These are phyloP conservation scores for Penicillium odoratum DNA, from an alignment of 495 filamentous ascomycete species.

Conservation along the genomic window DNA sequence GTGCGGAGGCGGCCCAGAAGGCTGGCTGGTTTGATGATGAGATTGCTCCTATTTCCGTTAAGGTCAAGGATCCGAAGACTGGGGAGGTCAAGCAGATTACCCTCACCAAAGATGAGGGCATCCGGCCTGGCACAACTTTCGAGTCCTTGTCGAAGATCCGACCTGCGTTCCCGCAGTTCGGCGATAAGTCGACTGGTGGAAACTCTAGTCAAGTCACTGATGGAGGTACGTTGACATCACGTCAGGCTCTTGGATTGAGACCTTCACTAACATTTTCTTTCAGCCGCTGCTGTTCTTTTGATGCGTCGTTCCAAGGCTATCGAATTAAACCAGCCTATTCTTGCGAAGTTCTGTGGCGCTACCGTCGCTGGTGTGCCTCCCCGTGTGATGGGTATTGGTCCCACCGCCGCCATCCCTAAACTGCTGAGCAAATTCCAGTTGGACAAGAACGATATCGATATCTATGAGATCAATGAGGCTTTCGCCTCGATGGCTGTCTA, in stretches of 20 bases:
- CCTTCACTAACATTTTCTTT: not conserved
- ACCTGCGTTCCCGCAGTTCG: slow-evolving; percentile 87
- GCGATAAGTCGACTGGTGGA: slow-evolving; percentile 86
- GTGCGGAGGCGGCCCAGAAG: slow-evolving; percentile 90
- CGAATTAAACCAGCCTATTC: slow-evolving; percentile 84
- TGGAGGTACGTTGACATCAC: slow-evolving; percentile 52
- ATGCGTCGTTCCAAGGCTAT: slow-evolving; percentile 93
- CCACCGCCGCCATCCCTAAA: slow-evolving; percentile 92
- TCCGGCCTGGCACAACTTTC: slow-evolving; percentile 83
- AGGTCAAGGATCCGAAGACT: slow-evolving; percentile 77
- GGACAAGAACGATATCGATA: slow-evolving; percentile 77
- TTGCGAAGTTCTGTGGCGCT: slow-evolving; percentile 91
- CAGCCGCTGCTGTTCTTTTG: slow-evolving; percentile 81
- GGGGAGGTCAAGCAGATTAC: slow-evolving; percentile 76
- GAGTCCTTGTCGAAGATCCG: slow-evolving; percentile 82
- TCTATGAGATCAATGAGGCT: slow-evolving; percentile 95
- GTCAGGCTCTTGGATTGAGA: not conserved
- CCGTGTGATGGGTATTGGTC: slow-evolving; percentile 96
- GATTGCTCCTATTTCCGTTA: slow-evolving; percentile 82
- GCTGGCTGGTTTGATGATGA: slow-evolving; percentile 92
- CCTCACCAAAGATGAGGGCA: slow-evolving; percentile 82
- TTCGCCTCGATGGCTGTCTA: slow-evolving; percentile 98
- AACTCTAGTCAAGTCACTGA: slow-evolving; percentile 96
- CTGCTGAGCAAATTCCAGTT: slow-evolving; percentile 78
- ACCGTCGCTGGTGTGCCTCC: slow-evolving; percentile 89